Base-by-base conservation (phyloP, 352 stramenopile species). In the Halophytophthora polymorphica region DNA sequence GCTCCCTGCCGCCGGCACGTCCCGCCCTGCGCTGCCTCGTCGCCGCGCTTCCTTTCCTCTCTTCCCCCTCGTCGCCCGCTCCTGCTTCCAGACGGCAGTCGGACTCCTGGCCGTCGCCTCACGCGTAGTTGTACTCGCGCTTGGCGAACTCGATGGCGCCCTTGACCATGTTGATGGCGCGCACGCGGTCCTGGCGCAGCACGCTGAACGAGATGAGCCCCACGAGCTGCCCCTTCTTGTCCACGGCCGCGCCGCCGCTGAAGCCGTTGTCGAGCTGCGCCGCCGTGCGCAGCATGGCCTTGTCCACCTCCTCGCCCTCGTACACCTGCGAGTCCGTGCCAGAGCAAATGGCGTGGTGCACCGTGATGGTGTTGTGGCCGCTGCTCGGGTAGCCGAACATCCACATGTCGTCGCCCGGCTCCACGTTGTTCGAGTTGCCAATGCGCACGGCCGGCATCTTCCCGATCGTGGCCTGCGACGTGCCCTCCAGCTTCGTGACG, bases 381-480 rank as follows among this genome's bases (percentile, higher is more conserved):
- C 79, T 91, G 60, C 84, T 94, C 17, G 84, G 84, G 46, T 94
- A 94, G 10, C 84, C 84, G 69, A 94, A 94, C 84, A 94, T 94
- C 84, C 84, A 94, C 82, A 94, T 91, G 50, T 94, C 84, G 53
- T 94, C 84, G 21, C 84, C 84, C 13, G 84, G 84, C 50, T 94
- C 84, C 17, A 94, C 74, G 29, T 92, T 94, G 61, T 94, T 94
- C 34, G 84, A 94, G 49, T 94, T 94, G 25, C 84, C 84, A 47
- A 94, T 90, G 4, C 69, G 69, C 21, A 94, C 81, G 7, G 84
- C 81, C 0, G 84, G 81, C 2, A 94, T 50, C 52, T 91, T 94
- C 25, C 63, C 64, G 13, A 93, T 87, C 17, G 75, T 91, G 18
- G 69, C 72, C 18, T 59, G 65, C 25, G 77, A 88, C 3, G 81